Percentiles rank a stretch among this genome's conserved stretches.
Conservation (phyloP, 352 stramenopile genomes). For the Globisporangium irregulare region DNA sequence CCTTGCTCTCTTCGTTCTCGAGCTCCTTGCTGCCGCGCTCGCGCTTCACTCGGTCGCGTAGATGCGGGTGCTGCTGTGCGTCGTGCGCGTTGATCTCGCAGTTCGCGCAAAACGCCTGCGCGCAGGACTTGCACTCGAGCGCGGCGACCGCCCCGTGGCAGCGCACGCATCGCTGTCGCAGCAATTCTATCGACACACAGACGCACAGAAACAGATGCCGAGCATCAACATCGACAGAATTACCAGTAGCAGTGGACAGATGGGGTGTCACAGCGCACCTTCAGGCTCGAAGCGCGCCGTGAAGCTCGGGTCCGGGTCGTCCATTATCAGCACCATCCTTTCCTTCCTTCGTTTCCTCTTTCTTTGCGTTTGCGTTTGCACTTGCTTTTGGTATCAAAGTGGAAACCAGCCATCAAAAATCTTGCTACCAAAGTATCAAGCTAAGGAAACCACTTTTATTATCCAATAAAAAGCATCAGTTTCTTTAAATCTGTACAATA, state of each 20-base stretch:
- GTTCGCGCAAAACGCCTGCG: conserved; percentile 36
- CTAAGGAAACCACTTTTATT: background rate
- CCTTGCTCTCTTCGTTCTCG: conserved; percentile 43
- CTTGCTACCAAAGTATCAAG: background rate
- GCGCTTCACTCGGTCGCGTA: background rate
- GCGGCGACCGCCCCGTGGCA: conserved; percentile 37
- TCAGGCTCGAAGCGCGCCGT: conserved; percentile 26
- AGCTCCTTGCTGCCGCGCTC: conserved; percentile 10
- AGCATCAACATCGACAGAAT: background rate
- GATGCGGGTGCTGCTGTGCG: conserved; percentile 17
- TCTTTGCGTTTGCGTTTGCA: background rate
- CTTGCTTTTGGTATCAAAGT: background rate
- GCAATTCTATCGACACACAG: conserved; percentile 31
- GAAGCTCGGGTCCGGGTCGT: conserved; percentile 42
- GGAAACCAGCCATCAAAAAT: background rate
- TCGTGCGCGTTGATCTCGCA: conserved; percentile 52
- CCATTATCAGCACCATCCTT: conserved; percentile 22
- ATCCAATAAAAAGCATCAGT: too few relatives aligned
- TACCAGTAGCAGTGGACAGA: background rate
- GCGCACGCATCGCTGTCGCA: conserved; percentile 34
- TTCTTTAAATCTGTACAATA: too few relatives aligned
- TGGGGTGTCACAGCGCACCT: conserved; percentile 21
- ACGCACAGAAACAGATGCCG: background rate
- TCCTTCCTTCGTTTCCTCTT: background rate
- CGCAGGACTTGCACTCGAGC: conserved; percentile 43